Percentiles rank a stretch among this genome's conserved stretches.
Conservation (phyloP, 192 early-diverging fungal genomes). For the Coemansia sp. region DNA sequence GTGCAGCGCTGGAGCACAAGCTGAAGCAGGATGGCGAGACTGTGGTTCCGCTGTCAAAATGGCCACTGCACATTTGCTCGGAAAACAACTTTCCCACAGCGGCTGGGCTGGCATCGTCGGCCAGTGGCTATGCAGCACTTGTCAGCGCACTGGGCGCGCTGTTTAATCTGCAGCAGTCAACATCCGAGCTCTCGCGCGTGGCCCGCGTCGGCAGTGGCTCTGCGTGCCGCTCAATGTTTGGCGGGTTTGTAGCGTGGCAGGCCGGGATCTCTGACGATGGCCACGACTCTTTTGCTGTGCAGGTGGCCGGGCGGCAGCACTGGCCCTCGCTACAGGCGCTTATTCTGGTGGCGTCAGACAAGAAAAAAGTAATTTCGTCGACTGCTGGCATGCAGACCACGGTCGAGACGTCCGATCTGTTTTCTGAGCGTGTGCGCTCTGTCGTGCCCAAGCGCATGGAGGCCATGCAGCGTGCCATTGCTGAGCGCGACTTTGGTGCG, state of each 20-base stretch:
- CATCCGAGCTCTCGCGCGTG: constrained; percentile 78
- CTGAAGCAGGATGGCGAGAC: constrained; percentile 8
- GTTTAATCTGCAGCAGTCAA: constrained; percentile 67
- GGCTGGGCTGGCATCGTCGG: constrained; percentile 95
- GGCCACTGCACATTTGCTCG: constrained; percentile 84
- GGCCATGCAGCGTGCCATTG: constrained; percentile 85
- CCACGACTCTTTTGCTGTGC: constrained; percentile 82
- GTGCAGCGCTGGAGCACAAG: constrained; percentile 64
- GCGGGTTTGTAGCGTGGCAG: constrained; percentile 98
- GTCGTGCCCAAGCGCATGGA: constrained; percentile 92
- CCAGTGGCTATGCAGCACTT: constrained; percentile 92
- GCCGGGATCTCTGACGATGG: constrained; percentile 82
- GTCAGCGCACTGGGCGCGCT: constrained; percentile 77
- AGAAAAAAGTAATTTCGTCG: constrained; percentile 84
- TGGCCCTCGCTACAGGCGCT: constrained; percentile 97
- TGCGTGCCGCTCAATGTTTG: constrained; percentile 95
- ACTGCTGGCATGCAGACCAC: constrained; percentile 98
- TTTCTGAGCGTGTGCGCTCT: constrained; percentile 75
- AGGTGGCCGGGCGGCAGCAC: constrained; percentile 84
- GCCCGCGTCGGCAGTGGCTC: constrained; percentile 96
- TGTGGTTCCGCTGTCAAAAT: constrained; percentile 55
- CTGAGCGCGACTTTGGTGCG: constrained; percentile 72
- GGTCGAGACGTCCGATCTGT: constrained; percentile 83
- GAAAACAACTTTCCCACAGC: constrained; percentile 99
- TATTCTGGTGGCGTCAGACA: constrained; percentile 90